Base-by-base conservation (phyloP, 1,284 basidiomycete species). In the Ganoderma resinaceum region DNA sequence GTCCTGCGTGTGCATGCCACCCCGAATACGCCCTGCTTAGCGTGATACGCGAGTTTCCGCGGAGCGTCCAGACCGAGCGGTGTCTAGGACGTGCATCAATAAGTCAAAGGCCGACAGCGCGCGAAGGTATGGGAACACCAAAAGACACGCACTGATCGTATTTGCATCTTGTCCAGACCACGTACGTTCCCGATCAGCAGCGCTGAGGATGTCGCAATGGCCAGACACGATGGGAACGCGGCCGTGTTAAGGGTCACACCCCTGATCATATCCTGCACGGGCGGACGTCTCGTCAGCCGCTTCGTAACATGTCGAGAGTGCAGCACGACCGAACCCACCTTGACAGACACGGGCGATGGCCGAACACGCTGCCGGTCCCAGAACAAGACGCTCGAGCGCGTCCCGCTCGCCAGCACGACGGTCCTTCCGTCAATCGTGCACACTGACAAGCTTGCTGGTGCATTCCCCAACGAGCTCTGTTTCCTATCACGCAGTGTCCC, bases 101-200 rank as follows among this genome's bases (percentile, higher is more conserved):
- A 23, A 23, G 46, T 49, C n/a, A 33, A 31, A 59, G 63, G 31
- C 59, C 23, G 16, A 42, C 18, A 5, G 5, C n/a, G n/a, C n/a
- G 42, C 49, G 62, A 26, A 52, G n/a, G 40, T 63, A 20, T 20
- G 42, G 11, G 61, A 42, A 46, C 35, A 16, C 18, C 61, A 23
- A 43, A 8, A 7, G 29, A n/a, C 42, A 76, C 87, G 69, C 76
- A 95, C 92, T 38, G 93, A 88, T 70, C 91, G 88, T 46, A 96
- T 90, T 72, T 96, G 93, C 77, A 95, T 85, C 80, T 94, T 94
- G 75, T 94, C 91, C 12, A 95, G 81, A 66, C 91, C 88, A n/a
- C 83, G 82, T 18, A 95, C 83, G 20, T 82, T 83, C 12, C 92
- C 92, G 55, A 96, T 86, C 59, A 87, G 79, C 11, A 96, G 78